Conservation (phyloP, 2,329 filamentous ascomycete species). For the Ceratocystis colombiana region DNA sequence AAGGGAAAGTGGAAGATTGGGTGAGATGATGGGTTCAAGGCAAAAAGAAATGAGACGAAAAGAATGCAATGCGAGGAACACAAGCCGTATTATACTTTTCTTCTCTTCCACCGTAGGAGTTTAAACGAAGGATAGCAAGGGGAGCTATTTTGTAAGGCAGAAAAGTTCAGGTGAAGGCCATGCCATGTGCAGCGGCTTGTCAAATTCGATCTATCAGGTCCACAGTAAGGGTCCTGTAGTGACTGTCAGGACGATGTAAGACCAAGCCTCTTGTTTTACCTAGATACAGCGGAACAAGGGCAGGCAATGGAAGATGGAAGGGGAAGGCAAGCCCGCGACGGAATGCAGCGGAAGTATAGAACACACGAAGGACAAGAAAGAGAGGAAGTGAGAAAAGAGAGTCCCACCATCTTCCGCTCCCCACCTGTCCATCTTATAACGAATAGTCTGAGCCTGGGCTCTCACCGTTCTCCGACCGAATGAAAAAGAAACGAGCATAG, state of each 20-base stretch:
- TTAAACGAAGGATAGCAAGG: not conserved
- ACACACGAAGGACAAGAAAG: not conserved
- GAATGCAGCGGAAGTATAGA: not conserved
- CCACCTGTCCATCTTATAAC: not conserved
- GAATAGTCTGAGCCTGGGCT: not conserved
- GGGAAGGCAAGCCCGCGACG: not conserved
- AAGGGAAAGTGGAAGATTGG: not conserved
- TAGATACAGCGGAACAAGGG: no score
- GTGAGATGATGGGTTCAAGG: not conserved
- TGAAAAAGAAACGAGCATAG: not conserved
- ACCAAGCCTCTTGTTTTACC: not conserved
- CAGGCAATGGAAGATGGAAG: no score
- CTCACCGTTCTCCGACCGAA: not conserved
- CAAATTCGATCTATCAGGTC: not conserved
- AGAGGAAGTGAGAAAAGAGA: not conserved
- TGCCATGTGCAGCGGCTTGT: not conserved
- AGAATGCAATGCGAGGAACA: not conserved
- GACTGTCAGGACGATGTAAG: not conserved
- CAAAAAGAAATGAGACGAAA: not conserved
- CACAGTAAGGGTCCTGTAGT: not conserved
- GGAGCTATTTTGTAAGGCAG: not conserved
- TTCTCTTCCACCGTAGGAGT: not conserved
- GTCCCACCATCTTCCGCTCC: no score
- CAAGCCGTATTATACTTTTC: not conserved
- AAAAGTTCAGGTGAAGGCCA: not conserved